Base-by-base conservation (phyloP, 768 basidiomycete species). In the Paxillus rubicundulus region DNA sequence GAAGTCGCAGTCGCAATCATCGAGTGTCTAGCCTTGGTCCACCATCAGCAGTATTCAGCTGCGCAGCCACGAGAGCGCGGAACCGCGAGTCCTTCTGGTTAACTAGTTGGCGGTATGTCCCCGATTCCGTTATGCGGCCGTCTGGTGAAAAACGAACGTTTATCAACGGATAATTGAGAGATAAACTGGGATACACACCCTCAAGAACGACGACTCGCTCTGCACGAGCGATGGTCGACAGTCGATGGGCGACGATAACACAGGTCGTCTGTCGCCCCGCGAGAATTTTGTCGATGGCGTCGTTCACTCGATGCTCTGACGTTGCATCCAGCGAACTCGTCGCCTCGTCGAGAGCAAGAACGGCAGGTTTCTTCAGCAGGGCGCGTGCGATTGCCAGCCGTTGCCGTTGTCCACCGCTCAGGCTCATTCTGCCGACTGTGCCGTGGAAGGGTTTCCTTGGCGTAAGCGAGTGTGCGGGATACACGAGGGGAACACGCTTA, bases 161-260 rank as follows among this genome's bases (percentile, higher is more conserved):
- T 8, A 9, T 13, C 10, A 1, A n/a, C 28, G 20, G 2, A 37
- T 34, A 12, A 43, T 10, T 13, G 5, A 20, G 12, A 16, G 18
- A 46, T 39, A 27, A 42, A 30, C 28, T 51, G 20, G 2, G 16
- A 12, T 13, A 47, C 24, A 9, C 43, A 86, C 86, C 86, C 73
- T 97, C 92, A 17, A 97, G 77, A 17, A 97, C 92, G 6, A 92
- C 89, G 41, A 97, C 90, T 37, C 89, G 78, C 64, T 94, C 92
- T 2, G 93, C 92, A 49, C 92, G 75, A 4, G 93, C 90, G 50
- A 97, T 92, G 3, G 93, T 93, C 20, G 90, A 92, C 49, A 97
- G 66, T 45, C 93, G 77, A 70, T 97, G 93, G 1, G 93, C 93
- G 17, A 95, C 92, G 50, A 95, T 86, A 21, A 94, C 66, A 60